Conservation (phyloP, 2,329 filamentous ascomycete species). For the Aspergillus vadensis region DNA sequence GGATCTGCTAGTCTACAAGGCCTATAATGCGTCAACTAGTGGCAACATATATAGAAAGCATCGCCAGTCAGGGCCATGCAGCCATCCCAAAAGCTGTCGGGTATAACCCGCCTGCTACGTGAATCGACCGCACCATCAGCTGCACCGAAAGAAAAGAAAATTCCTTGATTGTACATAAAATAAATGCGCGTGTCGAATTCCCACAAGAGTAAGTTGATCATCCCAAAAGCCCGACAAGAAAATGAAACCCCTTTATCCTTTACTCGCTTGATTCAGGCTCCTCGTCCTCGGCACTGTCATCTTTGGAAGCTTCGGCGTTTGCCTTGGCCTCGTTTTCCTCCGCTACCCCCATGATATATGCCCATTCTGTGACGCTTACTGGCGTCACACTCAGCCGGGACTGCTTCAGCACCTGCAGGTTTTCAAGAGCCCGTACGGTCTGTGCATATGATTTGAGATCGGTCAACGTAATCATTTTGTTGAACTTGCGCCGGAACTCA, state of each 20-base stretch:
- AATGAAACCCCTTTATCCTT: conserved; percentile 2
- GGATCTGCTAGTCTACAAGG: no score
- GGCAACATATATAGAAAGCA: no score
- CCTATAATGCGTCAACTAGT: no score
- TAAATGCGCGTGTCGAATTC: conserved; percentile 12
- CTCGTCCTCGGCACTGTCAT: conserved; percentile 9
- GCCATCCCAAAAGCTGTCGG: no score
- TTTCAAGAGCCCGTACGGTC: conserved; percentile 60
- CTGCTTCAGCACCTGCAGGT: conserved; percentile 82
- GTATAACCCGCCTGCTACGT: background rate
- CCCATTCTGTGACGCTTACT: conserved; percentile 51
- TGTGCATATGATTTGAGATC: conserved; percentile 67
- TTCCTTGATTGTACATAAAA: conserved; percentile 24
- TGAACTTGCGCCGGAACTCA: conserved; percentile 80
- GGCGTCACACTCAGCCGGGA: conserved; percentile 74
- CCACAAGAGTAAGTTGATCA: conserved; percentile 3
- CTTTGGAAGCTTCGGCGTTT: conserved; percentile 10
- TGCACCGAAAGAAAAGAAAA: background rate
- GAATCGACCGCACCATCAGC: background rate
- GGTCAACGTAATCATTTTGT: conserved; percentile 67
- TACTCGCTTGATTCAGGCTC: conserved; percentile 20
- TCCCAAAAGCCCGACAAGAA: conserved; percentile 6
- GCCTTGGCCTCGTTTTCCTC: conserved; percentile 31
- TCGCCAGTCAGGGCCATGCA: no score
- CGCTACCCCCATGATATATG: conserved; percentile 49